phyloP scores from a whole-genome alignment of 257 asterid genomes.

The Asclepias syriaca region DNA sequence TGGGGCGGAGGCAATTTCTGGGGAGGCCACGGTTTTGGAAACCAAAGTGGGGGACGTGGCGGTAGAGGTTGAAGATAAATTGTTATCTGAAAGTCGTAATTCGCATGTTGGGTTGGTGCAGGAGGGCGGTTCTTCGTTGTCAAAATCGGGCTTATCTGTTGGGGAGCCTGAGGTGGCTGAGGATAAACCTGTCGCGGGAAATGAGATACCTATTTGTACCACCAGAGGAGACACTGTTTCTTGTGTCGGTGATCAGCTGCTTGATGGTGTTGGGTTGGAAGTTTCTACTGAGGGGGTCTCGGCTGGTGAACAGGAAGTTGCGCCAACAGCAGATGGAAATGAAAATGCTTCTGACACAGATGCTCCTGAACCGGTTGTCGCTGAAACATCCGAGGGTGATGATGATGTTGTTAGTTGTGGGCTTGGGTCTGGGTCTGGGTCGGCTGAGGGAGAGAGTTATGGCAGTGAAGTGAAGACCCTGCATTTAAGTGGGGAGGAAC shows the following conservation, averaged over 20 bases:
- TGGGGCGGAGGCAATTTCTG: not conserved
- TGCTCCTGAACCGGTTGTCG: not conserved
- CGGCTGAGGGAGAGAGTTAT: not conserved
- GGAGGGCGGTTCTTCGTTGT: not conserved
- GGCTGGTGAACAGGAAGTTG: not conserved
- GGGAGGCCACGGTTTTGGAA: constrained; percentile 14
- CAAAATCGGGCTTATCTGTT: not conserved
- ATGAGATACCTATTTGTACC: constrained; percentile 1
- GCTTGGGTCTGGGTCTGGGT: not conserved
- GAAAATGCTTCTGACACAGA: not conserved
- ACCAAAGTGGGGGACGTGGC: constrained; percentile 15
- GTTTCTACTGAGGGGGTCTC: not conserved
- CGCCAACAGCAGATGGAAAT: not conserved
- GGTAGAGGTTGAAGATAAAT: constrained; percentile 8
- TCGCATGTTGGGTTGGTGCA: not conserved
- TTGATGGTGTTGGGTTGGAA: not conserved
- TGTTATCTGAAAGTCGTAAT: constrained; percentile 1
- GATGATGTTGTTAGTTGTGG: not conserved
- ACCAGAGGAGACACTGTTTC: constrained; percentile 4
- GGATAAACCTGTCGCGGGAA: not conserved
- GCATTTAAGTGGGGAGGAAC: constrained; percentile 1
- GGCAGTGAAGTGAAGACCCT: not conserved
- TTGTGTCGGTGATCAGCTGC: not conserved
- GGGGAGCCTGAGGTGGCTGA: constrained; percentile 7
- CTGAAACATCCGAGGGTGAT: not conserved